Evolutionary conservation across 2,329 filamentous ascomycete genomes (phyloP), one percentile per base, ranked within the genome.

Genomic region (Hypomyces perniciosus): DNA sequence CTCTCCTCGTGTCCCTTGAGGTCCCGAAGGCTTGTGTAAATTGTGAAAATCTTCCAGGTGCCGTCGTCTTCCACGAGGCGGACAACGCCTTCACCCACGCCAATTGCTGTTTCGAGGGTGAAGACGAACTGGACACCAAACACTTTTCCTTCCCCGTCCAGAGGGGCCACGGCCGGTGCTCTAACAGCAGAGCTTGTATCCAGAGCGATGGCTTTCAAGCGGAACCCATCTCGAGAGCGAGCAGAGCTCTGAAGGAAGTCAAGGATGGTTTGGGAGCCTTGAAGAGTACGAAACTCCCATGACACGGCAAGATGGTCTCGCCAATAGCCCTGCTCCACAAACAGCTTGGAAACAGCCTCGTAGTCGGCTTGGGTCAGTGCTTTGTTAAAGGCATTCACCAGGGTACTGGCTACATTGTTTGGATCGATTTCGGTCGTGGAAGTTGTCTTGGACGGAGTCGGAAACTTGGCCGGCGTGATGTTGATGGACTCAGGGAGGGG

Each of bases 31-130:
- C 73, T 70, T 0, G 84, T 87, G 59, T 81, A 86, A 0, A 88
- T 58, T 1, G 81, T 83, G 55, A 80, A 85, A 0, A 81, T 76
- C 61, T 81, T 84, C 83, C 82, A 87, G 2, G 52, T 34, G 0
- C 63, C 68, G 0, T 65, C 62, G 44, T 71, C 66, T 35, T 72
- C 63, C 0, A 74, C 69, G 0, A 87, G 62, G 4, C 80, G 70
- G 0, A 78, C 70, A 1, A 86, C 57, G 1, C 84, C 85, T 1
- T 72, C 65, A 0, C 83, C 85, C 0, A 57, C 56, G 0, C 84
- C 84, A 1, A 79, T 57, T 5, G 70, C 66, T 0, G 78, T 84
- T 3, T 77, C 71, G 20, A 83, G 66, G 0, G 63, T 72, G 45
- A 84, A 65, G 57, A 81, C 84, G 52, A 79, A 78, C 44, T 78